Base-by-base conservation (phyloP, 2,329 filamentous ascomycete genomes). In the Didymella sp. region DNA sequence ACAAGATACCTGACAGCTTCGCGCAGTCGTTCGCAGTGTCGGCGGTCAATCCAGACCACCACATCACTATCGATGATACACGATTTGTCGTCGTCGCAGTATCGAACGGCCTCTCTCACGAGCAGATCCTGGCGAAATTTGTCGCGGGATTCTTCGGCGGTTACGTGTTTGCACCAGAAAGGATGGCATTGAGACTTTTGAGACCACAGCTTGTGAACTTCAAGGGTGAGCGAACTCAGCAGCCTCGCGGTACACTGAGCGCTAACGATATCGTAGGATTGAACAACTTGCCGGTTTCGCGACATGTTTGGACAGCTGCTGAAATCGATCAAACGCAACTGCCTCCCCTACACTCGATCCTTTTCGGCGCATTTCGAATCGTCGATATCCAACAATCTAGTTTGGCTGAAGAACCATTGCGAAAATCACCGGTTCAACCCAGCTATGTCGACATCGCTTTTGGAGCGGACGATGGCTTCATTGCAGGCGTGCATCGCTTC, bases 401-500 rank as follows among this genome's bases (percentile, higher is more conserved):
- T 5, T 19, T 6, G 1, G 2, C 13, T 15, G 25, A 12, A 6
- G 5, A 37, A 25, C 6, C 28, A 1, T 3, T 24, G 4, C 2
- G 28, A 21, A 5, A 6, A 11, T 19, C 27, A 1, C 6, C 8
- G 6, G 11, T 17, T 11, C 9, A 8, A 2, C 30, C 12, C 2
- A 52, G 49, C 24, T 33, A 22, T 4, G n/a, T 52, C 9, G 52
- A 56, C n/a, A 46, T 60, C 19, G 52, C 48, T 9, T 60, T 51
- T 19, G 52, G 52, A 9, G 28, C 40, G 5, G 52, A 60, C 9
- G 28, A 46, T 3, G 33, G 40, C 8, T 40, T 41, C n/a, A 48
- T 60, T 15, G 49, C 52, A 19, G 58, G 58, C 13, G 52, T 53
- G 6, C 48, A 60, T 37, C 44, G 58, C 38, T 60, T 60, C 28